These are phyloP conservation scores for Xylariomycetidae sp. DNA, from an alignment of 2,329 filamentous ascomycete species.

Conservation along the genomic window DNA sequence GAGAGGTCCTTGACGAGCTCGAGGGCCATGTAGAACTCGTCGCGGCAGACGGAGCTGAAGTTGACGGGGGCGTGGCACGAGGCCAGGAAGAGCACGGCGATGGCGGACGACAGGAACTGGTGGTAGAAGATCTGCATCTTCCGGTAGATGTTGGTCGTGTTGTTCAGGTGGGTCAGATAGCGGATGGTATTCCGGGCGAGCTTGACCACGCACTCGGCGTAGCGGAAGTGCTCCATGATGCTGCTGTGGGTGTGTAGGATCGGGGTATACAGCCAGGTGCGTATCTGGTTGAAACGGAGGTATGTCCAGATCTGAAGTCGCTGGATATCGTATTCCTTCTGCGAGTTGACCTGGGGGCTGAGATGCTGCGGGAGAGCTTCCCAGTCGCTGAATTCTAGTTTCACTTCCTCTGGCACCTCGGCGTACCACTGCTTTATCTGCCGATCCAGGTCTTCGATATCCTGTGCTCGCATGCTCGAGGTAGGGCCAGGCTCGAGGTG, in stretches of 20 bases:
- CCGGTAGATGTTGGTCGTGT: constrained; percentile 66
- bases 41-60: constrained; percentile 63
- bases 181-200: constrained; percentile 74
- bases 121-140: constrained; percentile 74
- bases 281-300: constrained; percentile 82
- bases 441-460: constrained; percentile 76
- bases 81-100: constrained; percentile 72
- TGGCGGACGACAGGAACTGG: constrained; percentile 70
- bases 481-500: constrained; percentile 59
- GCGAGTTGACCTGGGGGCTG: constrained; percentile 32
- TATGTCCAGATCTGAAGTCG: constrained; percentile 81
- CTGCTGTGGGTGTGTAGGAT: constrained; percentile 79
- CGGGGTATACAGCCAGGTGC: constrained; percentile 83
- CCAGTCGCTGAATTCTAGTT: constrained; percentile 55
- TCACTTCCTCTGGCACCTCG: constrained; percentile 56
- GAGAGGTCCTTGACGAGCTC: constrained; percentile 71
- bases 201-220: constrained; percentile 70
- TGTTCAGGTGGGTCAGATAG: constrained; percentile 66
- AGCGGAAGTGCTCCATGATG: constrained; percentile 69
- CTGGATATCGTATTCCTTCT: constrained; percentile 58
- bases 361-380: constrained; percentile 29
- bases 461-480: constrained; percentile 62
- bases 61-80: constrained; percentile 69
- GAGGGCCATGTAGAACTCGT: constrained; percentile 75
- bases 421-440: constrained; percentile 87